phyloP scores from a whole-genome alignment of 2,329 filamentous ascomycete species.

The Pyrenochaeta sp. region DNA sequence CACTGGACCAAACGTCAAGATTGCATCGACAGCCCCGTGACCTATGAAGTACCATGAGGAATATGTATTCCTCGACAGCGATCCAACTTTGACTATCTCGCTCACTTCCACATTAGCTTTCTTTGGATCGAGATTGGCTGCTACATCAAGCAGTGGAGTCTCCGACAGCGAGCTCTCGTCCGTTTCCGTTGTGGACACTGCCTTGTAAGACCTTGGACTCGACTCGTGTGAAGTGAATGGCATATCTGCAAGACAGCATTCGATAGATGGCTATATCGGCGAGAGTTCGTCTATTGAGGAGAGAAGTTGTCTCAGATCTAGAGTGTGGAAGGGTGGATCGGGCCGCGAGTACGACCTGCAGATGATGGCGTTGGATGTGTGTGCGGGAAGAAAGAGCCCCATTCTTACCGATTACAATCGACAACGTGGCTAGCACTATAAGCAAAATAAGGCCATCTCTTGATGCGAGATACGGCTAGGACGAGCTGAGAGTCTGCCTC shows the following conservation, averaged over 20 bases:
- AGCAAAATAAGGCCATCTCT: background rate
- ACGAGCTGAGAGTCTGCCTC: too few relatives aligned
- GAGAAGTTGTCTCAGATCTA: background rate
- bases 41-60: background rate
- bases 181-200: background rate
- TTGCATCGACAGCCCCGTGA: slow-evolving; percentile 1
- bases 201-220: background rate
- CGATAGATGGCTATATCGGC: background rate
- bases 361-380: background rate
- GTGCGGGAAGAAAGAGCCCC: background rate
- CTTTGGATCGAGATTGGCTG: background rate
- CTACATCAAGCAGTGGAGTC: background rate
- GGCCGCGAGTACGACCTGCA: background rate
- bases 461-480: background rate
- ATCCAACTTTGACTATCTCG: background rate
- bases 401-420: background rate
- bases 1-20: slow-evolving; percentile 1
- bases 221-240: background rate
- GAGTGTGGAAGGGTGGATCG: background rate
- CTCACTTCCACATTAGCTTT: background rate
- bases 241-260: background rate
- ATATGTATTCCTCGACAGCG: background rate
- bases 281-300: background rate
- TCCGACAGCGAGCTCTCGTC: background rate
- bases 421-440: background rate